Percentiles rank a stretch among this genome's conserved stretches.
Conservation (phyloP, 129 eudicot species). For the Erigeron canadensis region DNA sequence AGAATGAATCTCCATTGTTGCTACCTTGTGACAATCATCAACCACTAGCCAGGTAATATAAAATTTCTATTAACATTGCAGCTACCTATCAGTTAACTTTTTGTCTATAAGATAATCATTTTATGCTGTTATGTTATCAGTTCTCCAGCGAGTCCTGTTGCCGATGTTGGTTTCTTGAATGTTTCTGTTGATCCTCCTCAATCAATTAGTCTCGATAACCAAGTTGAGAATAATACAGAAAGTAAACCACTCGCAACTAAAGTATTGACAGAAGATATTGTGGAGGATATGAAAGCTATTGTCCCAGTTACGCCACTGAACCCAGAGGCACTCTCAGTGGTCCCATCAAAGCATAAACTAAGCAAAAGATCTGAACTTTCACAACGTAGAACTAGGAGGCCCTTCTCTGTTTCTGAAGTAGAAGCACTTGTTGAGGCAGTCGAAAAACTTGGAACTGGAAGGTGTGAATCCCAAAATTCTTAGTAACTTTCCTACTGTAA, state of each 20-base stretch:
- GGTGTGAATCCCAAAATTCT: constrained; percentile 38
- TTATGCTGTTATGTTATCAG: constrained; percentile 35
- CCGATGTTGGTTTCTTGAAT: constrained; percentile 34
- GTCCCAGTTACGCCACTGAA: constrained; percentile 42
- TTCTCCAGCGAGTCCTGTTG: constrained; percentile 39
- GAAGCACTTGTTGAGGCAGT: constrained; percentile 98
- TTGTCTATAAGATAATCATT: background rate
- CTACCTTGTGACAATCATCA: constrained; percentile 44
- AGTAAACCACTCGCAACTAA: constrained; percentile 30
- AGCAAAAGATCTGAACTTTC: constrained; percentile 56
- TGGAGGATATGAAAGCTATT: constrained; percentile 49
- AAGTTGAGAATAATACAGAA: constrained; percentile 32
- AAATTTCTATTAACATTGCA: constrained; percentile 1
- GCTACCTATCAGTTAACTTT: constrained; percentile 15
- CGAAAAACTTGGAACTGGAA: constrained; percentile 97
- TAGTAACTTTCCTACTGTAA: background rate
- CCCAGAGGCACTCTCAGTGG: constrained; percentile 25
- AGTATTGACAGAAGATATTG: constrained; percentile 28
- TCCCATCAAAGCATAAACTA: constrained; percentile 44
- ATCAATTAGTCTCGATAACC: constrained; percentile 37
- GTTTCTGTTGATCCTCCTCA: constrained; percentile 33
- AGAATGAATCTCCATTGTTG: constrained; percentile 43
- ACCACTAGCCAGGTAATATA: constrained; percentile 49
- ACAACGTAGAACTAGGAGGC: constrained; percentile 77
- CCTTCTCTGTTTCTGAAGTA: constrained; percentile 91